phyloP scores from a whole-genome alignment of 148 eudicot genomes.

The Chenopodium formosanum region DNA sequence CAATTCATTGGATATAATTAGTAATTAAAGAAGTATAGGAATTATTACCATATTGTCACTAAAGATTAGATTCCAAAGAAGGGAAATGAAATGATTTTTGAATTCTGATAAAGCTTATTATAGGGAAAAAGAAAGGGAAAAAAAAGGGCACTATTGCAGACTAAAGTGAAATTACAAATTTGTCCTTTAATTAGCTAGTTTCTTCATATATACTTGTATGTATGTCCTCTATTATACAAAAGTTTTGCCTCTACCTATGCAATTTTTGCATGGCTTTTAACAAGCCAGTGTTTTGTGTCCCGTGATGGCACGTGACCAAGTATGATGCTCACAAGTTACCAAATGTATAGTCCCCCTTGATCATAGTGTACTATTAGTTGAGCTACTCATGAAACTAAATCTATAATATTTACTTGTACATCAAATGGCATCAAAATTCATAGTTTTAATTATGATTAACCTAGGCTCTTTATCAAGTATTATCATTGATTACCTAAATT shows the following conservation, averaged over 20 bases:
- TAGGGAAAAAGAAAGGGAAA: conserved; percentile 8
- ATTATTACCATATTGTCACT: conserved; percentile 8
- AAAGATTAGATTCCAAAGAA: conserved; percentile 28
- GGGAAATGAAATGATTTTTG: conserved; percentile 29
- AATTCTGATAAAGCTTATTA: conserved; percentile 49
- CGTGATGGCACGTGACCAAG: conserved; percentile 24
- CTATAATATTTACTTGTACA: background rate
- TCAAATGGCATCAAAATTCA: background rate
- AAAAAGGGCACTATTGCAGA: conserved; percentile 10
- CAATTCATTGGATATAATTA: background rate
- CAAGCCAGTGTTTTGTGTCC: conserved; percentile 19
- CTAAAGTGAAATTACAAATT: background rate
- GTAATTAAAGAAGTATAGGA: conserved; percentile 3
- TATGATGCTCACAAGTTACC: conserved; percentile 21
- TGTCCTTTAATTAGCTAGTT: conserved; percentile 15
- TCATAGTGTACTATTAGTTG: conserved; percentile 15
- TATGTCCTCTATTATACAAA: background rate
- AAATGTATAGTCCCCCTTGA: conserved; percentile 15
- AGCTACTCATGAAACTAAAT: conserved; percentile 18
- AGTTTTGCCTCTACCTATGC: conserved; percentile 14
- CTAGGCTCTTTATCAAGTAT: too few species aligned
- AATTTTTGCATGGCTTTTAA: conserved; percentile 26
- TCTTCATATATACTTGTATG: background rate
- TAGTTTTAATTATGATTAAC: too few species aligned
- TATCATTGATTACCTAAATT: background rate